Percentiles rank a stretch among this genome's conserved stretches.
Conservation (phyloP, 495 filamentous ascomycete genomes). For the Lasiosphaeriaceae sp. region DNA sequence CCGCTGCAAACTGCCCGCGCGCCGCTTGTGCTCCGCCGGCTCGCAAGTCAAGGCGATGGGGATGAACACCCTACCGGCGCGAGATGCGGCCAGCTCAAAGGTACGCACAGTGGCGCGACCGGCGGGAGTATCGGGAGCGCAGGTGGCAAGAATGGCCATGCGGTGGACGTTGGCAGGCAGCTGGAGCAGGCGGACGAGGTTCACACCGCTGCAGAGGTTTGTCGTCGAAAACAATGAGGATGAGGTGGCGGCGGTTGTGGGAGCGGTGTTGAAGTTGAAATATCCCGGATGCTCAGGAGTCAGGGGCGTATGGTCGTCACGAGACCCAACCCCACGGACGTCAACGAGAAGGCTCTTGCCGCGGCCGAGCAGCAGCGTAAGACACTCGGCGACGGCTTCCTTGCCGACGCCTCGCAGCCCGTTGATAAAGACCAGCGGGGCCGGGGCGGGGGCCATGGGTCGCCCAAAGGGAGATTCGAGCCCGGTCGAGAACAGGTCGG, state of each 20-base stretch:
- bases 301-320: slow-evolving; percentile 6
- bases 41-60: slow-evolving; percentile 17
- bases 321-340: slow-evolving; percentile 12
- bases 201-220: slow-evolving; percentile 13
- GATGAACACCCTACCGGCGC: slow-evolving; percentile 18
- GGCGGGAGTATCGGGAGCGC: slow-evolving; percentile 14
- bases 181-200: slow-evolving; percentile 18
- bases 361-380: slow-evolving; percentile 19
- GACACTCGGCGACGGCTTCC: slow-evolving; percentile 24
- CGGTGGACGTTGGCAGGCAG: slow-evolving; percentile 9
- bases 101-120: slow-evolving; percentile 14
- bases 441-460: slow-evolving; percentile 17
- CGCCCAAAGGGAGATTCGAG: slow-evolving; percentile 8
- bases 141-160: slow-evolving; percentile 19
- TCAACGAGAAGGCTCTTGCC: slow-evolving; percentile 26
- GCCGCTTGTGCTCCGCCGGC: slow-evolving; percentile 8
- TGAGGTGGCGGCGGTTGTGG: neutral
- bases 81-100: slow-evolving; percentile 14
- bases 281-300: slow-evolving; percentile 21
- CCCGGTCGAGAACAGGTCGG: too few species aligned
- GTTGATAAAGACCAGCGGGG: slow-evolving; percentile 28
- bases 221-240: neutral
- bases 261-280: slow-evolving; percentile 10
- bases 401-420: slow-evolving; percentile 28
- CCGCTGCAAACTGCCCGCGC: slow-evolving; percentile 15